Evolutionary conservation across 495 filamentous ascomycete species (phyloP), one percentile per base, ranked within the genome.

Genomic region (Tirmania nivea): DNA sequence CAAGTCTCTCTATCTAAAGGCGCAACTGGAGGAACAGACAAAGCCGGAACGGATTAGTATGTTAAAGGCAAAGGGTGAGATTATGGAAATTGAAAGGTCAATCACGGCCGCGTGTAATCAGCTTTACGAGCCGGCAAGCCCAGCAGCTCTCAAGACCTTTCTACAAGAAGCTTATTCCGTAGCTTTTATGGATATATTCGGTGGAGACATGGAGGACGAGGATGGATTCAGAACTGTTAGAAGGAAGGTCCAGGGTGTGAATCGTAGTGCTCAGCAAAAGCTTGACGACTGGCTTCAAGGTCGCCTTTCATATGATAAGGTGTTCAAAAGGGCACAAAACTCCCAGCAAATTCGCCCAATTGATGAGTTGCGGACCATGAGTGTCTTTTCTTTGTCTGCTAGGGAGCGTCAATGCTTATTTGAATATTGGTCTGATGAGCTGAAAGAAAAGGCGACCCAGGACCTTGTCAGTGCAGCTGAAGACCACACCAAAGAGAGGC

Each of bases 1-100:
- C 3, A 54, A 71, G 17, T 79, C 74, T 54, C 68, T 80, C 5
- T 62, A 68, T 11, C 47, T 52, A 0, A 65, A 78, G 45, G 55
- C 57, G 1, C 53, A 59, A 52, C 48, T 56, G n/a, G 49, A 57
- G 20, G 51, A 56, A 19, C 67, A 63, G 7, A 75, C 72, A 6
- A 66, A 58, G 12, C 49, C 61, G 12, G 73, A 76, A 55, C 71
- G 67, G 3, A 55, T 54, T 45, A 3, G 17, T 45, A 45, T 3
- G 39, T 3, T 4, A 1, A 19, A 45, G 3, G 14, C 53, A 63
- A 16, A 31, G 59, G 31, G 35, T 45, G 17, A 45, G 17, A 3
- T 45, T 14, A 8, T 14, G 4, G 39, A 45, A 4, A 14, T 45
- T 45, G 17, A 45, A 19, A 19, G 5, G 17, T 14, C 12, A 45